Conservation (phyloP, 2,329 filamentous ascomycete genomes). For the Trichoderma citrinoviride region DNA sequence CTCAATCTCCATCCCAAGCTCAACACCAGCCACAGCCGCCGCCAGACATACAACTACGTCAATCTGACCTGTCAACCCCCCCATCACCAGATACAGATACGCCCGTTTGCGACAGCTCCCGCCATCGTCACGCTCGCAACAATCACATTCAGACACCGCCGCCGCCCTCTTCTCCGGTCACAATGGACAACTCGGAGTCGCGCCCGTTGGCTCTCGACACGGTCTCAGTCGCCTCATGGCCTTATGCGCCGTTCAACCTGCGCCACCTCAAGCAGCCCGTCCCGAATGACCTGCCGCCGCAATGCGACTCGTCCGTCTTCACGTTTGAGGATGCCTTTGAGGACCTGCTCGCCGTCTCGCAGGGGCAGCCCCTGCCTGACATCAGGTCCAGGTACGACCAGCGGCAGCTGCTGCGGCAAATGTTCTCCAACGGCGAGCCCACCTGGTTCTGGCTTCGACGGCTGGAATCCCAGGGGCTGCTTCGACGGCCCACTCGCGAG, state of each 20-base stretch:
- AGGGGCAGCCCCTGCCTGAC: constrained; percentile 42
- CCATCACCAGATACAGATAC: constrained; percentile 8
- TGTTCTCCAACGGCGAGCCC: constrained; percentile 43
- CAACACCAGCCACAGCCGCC: constrained; percentile 22
- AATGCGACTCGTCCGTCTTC: constrained; percentile 41
- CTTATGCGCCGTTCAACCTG: constrained; percentile 38
- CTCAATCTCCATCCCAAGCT: background rate
- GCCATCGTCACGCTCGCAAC: background rate
- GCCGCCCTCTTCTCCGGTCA: background rate
- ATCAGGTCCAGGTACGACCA: constrained; percentile 38
- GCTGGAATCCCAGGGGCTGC: constrained; percentile 39
- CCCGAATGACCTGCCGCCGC: constrained; percentile 43
- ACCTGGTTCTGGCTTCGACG: constrained; percentile 42
- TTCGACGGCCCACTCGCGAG: constrained; percentile 2
- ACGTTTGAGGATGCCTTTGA: constrained; percentile 59
- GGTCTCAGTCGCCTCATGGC: constrained; percentile 28
- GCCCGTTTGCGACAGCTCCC: constrained; percentile 6
- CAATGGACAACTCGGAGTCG: constrained; percentile 11
- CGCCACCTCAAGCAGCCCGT: constrained; percentile 46
- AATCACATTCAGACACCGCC: too few species aligned
- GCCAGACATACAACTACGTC: background rate
- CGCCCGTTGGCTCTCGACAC: constrained; percentile 22
- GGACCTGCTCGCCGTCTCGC: constrained; percentile 51
- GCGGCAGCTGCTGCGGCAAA: constrained; percentile 37
- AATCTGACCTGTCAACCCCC: background rate